Percentiles rank a stretch among this genome's conserved stretches.
Evolutionary conservation across 1,284 basidiomycete genomes (phyloP).

Genomic region (Phylloporus gajari): DNA sequence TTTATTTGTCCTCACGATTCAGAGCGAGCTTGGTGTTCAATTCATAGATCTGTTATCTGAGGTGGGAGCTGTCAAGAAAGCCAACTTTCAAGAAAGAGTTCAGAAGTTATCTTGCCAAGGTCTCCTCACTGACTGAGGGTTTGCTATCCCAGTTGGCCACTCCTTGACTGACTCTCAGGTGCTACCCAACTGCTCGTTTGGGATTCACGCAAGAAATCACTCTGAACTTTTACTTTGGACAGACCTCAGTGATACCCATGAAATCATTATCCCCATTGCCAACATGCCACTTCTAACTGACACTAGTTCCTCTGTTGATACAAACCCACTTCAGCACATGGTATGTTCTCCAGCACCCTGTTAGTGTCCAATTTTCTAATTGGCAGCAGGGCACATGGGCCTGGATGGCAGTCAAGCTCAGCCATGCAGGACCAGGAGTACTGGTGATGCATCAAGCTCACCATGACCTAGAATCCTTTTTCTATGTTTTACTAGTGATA

Average conservation of each 20-base stretch:
- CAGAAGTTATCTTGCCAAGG: neutral
- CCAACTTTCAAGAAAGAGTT: neutral
- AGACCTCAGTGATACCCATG: neutral
- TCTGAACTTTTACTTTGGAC: neutral
- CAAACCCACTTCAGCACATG: constrained; percentile 8
- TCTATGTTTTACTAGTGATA: too few species aligned
- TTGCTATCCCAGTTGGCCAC: neutral
- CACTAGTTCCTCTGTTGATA: neutral
- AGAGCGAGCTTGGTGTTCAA: neutral
- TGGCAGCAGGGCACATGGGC: constrained; percentile 13
- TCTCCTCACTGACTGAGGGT: constrained; percentile 16
- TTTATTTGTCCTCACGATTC: too few species aligned
- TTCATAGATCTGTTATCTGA: neutral
- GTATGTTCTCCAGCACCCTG: neutral
- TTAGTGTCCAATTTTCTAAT: neutral
- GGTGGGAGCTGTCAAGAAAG: neutral
- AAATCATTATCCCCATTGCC: constrained; percentile 5
- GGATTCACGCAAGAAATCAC: neutral
- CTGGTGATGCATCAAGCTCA: too few species aligned
- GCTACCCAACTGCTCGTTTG: neutral
- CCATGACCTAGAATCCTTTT: too few species aligned
- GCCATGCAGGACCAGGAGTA: neutral
- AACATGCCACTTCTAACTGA: neutral
- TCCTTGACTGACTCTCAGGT: neutral
- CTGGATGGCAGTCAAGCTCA: too few species aligned